Evolutionary conservation across 805 yeast genomes (phyloP).

Genomic region (Barnettozyma siamensis): DNA sequence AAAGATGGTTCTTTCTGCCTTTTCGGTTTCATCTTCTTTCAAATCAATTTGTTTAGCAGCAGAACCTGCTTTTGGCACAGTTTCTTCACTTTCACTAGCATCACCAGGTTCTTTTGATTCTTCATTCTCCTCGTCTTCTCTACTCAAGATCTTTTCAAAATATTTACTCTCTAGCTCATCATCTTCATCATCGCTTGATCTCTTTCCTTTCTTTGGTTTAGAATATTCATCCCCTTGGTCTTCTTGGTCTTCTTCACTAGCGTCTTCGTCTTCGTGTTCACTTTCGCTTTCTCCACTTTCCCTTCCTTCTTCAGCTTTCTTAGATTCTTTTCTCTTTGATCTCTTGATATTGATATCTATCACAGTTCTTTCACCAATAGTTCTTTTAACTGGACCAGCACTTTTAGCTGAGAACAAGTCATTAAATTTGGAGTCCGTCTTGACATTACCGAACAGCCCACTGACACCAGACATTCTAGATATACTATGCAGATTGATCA

Average conservation of each 20-base stretch:
- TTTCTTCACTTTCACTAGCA: conserved; percentile 28
- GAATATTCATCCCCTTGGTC: conserved; percentile 6
- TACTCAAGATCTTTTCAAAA: conserved; percentile 40
- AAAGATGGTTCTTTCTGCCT: conserved; percentile 80
- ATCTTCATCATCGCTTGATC: conserved; percentile 27
- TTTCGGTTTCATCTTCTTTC: conserved; percentile 66
- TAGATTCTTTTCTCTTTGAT: conserved; percentile 11
- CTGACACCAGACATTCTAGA: conserved; percentile 27
- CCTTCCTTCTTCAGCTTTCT: conserved; percentile 7
- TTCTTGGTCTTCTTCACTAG: conserved; percentile 22
- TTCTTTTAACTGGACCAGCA: conserved; percentile 45
- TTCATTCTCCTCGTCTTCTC: conserved; percentile 26
- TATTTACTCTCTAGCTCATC: conserved; percentile 53
- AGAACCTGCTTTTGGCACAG: conserved; percentile 18
- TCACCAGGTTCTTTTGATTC: conserved; percentile 24
- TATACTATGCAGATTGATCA: too few species aligned
- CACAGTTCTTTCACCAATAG: conserved; percentile 30
- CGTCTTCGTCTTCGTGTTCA: conserved; percentile 20
- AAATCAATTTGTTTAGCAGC: conserved; percentile 44
- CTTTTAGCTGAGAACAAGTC: conserved; percentile 33
- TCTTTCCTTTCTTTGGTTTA: conserved; percentile 17
- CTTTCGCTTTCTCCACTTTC: too few species aligned
- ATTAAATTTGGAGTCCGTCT: conserved; percentile 28
- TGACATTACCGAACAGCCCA: conserved; percentile 28
- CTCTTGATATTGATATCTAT: conserved; percentile 14